phyloP scores from a whole-genome alignment of 139 green algal species.

The Pseudopediastrum boryanum region DNA sequence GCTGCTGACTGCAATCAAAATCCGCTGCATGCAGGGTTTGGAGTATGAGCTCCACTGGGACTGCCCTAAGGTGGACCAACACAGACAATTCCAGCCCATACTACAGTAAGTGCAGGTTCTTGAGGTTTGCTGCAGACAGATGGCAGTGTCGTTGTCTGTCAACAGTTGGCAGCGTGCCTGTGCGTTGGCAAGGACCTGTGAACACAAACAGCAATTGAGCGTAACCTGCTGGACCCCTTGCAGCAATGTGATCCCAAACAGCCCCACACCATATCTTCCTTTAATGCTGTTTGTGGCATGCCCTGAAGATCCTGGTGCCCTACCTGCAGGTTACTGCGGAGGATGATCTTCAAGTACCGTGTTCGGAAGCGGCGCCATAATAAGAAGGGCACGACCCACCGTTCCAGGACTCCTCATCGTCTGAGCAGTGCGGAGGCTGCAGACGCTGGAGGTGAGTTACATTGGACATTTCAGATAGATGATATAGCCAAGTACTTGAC shows the following conservation, averaged over 20 bases:
- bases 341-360: not conserved
- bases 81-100: conserved; percentile 22
- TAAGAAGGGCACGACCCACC: not conserved
- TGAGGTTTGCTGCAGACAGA: too few relatives aligned
- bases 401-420: not conserved
- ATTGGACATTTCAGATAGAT: too few relatives aligned
- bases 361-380: not conserved
- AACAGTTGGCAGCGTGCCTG: too few relatives aligned
- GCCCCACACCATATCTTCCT: too few relatives aligned
- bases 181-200: too few relatives aligned
- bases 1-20: conserved; percentile 24
- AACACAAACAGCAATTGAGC: too few relatives aligned
- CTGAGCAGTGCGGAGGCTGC: too few relatives aligned
- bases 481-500: too few relatives aligned
- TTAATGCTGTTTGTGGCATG: not conserved
- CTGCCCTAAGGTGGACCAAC: conserved; percentile 42
- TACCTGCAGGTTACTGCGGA: not conserved
- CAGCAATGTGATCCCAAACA: not conserved
- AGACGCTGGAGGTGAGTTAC: not conserved
- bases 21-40: conserved; percentile 26
- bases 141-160: too few relatives aligned
- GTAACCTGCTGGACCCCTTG: too few relatives aligned
- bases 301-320: not conserved
- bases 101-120: conserved; percentile 19
- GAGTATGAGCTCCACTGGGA: conserved; percentile 20